Base-by-base conservation (phyloP, 2,329 filamentous ascomycete genomes). In the Alternaria arborescens region DNA sequence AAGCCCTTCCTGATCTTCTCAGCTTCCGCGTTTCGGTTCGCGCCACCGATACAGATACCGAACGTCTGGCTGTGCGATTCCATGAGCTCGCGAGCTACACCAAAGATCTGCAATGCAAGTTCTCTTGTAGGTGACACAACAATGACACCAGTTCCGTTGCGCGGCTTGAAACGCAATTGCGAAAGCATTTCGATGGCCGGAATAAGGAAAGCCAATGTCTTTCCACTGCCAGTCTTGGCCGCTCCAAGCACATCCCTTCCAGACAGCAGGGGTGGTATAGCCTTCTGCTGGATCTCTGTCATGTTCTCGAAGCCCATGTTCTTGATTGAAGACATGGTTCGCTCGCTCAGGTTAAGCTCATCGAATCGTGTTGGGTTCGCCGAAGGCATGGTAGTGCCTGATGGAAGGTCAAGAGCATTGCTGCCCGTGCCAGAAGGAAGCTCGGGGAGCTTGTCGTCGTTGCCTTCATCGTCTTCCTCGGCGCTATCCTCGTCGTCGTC, bases 301-400 rank as follows among this genome's bases (percentile, higher is more conserved):
- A 99, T 97, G 77, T 86, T 94, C 74, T 91, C 89, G 77, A 98
- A 97, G 14, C 91, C 91, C 94, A 99, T 98, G 66, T 91, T 92
- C 59, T 89, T 82, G 70, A 97, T 93, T 8, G 93, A 94, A 81
- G 91, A 88, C 85, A 94, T 91, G 0, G 93, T 97, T 80, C 92
- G 93, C 24, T 94, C 91, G 1, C 92, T 95, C 11, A 99, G 86
- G 55, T 91, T 91, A 65, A 99, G 84, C 67, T 98, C 91, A 34
- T 87, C 82, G 75, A 97, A 97, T 52, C 88, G 88, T 72, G 89
- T 83, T 22, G 89, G 88, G 58, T 86, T 86, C 30, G 87, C 84
- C 30, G 83, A 84, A 3, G 89, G 89, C 52, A 89, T 84, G 14
- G 82, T 85, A 72, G 78, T 84, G 77, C 74, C 79, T 10, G 85